Base-by-base conservation (phyloP, 225 moss, liverwort and hornwort species). In the Antitrichia curtipendula region DNA sequence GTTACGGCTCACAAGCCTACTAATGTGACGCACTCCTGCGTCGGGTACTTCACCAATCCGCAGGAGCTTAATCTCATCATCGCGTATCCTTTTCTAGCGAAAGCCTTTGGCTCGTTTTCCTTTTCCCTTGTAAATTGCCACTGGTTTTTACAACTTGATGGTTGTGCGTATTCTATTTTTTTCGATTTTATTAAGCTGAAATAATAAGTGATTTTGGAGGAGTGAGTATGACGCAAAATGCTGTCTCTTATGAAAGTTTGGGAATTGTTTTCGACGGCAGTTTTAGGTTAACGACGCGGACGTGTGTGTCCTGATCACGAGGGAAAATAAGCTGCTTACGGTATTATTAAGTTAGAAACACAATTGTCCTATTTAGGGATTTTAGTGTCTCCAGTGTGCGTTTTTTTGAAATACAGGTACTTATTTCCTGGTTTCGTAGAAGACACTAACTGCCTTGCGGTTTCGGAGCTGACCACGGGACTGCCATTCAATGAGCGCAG, bases 1-100 rank as follows among this genome's bases (percentile, higher is more conserved):
- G 99, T 99, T 87, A 99, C 99, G 95, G 99, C 99, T 83, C 99
- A 97, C 95, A 99, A 97, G 96, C 99, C 99, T 40, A 99, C 99
- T 74, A 99, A 99, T 94, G 99, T 99, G 93, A 99, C 99, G 84
- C 99, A 99, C 92, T 99, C 99, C 77, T 99, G 99, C 91, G 99
- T 99, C 43, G 99, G 99, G 2, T 95, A 99, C 90, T 99, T 99
- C 94, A 99, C 99, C 83, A 95, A 96, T 88, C 93, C 97, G 74
- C 92, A 92, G 84, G 99, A 97, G 96, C 95, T 99, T 86, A 99
- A 99, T 90, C 95, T 99, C 64, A 97, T 99, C 45, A 96, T 99
- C 79, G 96, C 99, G 99, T 99, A 99, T 89, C 85, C 87, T 90
- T 84, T 65, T 57, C 47, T 29, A 29, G 53, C 62, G 62, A 56